phyloP scores from a whole-genome alignment of 371 early-diverging fungal species.

The Smittium mucronatum region DNA sequence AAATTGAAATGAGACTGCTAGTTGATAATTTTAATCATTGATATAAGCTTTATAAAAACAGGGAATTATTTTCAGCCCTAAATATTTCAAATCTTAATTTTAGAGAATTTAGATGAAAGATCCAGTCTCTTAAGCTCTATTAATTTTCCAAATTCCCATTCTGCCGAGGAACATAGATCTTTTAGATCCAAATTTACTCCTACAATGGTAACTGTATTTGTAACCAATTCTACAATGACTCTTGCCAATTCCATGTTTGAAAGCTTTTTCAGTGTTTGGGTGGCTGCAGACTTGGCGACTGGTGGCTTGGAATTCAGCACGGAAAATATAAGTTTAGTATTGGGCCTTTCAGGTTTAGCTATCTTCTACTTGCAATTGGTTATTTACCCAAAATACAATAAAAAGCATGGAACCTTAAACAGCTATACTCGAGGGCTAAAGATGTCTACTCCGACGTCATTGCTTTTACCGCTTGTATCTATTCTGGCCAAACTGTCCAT shows the following conservation, averaged over 20 bases:
- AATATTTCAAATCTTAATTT: not conserved
- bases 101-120: not conserved
- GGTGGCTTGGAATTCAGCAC: conserved; percentile 48
- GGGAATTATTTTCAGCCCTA: not conserved
- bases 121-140: not conserved
- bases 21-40: no score
- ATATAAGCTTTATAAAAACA: no score
- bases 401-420: conserved; percentile 33
- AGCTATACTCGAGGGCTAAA: conserved; percentile 38
- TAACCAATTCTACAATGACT: conserved; percentile 30
- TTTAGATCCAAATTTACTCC: not conserved
- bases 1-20: no score
- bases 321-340: conserved; percentile 40
- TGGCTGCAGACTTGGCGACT: conserved; percentile 35
- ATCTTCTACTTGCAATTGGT: conserved; percentile 42
- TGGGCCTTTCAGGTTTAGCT: conserved; percentile 40
- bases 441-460: conserved; percentile 31
- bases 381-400: conserved; percentile 38
- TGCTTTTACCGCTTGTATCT: conserved; percentile 33
- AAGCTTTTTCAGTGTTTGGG: conserved; percentile 53
- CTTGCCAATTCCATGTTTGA: conserved; percentile 63
- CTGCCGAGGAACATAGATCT: not conserved
- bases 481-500: conserved; percentile 22
- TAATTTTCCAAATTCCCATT: not conserved
- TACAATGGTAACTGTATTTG: conserved; percentile 11